Evolutionary conservation across 2,329 filamentous ascomycete genomes (phyloP), one percentile per base, ranked within the genome.

Genomic region (Colletotrichum gigasporum): DNA sequence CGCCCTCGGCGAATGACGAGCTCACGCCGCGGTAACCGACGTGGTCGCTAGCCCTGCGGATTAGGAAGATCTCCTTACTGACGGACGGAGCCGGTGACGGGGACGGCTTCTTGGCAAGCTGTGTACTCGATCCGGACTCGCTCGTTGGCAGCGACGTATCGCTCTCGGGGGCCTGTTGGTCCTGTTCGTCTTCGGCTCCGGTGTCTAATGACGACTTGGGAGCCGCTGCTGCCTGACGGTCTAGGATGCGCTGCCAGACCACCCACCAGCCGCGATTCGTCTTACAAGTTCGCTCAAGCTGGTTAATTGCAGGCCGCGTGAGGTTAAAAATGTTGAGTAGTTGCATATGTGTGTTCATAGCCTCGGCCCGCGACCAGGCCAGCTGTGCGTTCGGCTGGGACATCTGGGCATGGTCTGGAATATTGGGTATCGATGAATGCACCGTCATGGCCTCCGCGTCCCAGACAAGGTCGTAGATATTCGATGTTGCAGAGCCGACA

Each of bases 181-280:
- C 20, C 9, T 22, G 24, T 4, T 50, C 44, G 9, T 65, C 41
- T 5, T 55, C 60, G 22, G 32, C 20, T 34, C 55, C 10, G 39
- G 11, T 8, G 42, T n/a, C n/a, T n/a, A 24, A 8, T 14, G 20
- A 12, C 20, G 26, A 24, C 18, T 51, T 28, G 39, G 10, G n/a
- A n/a, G n/a, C n/a, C 22, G 52, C 14, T 2, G 58, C 18, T n/a
- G 62, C 26, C 22, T 71, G 69, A 9, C 75, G 76, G 51, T 82
- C 82, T 5, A 84, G 70, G 20, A 90, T 77, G 22, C 87, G 80
- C 48, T 83, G 88, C 89, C 89, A 91, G 24, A 90, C 87, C 28
- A 91, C 81, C 89, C 89, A 91, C 87, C 88, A 91, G 1, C 88
- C 89, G 32, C 88, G 83, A 45, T 80, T 87, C 4, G 89, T 91